Conservation (phyloP, 345 rosid genomes). For the Durio zibethinus region DNA sequence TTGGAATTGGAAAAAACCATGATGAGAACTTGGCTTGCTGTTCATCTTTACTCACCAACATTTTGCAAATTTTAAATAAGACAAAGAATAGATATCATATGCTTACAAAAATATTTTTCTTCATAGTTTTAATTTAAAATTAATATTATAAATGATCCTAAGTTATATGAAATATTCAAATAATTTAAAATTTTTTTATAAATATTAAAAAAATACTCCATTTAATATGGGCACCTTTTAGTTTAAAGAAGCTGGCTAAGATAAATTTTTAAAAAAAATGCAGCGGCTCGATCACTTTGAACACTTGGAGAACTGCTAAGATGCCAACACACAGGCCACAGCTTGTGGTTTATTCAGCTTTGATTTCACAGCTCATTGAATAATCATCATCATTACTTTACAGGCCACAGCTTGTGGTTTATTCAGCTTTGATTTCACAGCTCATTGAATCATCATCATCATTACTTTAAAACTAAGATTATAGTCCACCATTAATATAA, state of each 20-base stretch:
- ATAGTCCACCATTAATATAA: background rate
- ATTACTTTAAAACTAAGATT: constrained; percentile 28
- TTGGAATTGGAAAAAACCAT: background rate
- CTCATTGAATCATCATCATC: constrained; percentile 19
- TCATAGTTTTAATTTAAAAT: too few relatives aligned
- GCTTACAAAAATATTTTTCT: background rate
- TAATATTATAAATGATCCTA: too few relatives aligned
- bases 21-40: constrained; percentile 1
- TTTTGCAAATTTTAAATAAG: background rate
- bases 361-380: constrained; percentile 1
- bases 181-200: too few relatives aligned
- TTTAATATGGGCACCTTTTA: too few relatives aligned
- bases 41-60: background rate
- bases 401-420: background rate
- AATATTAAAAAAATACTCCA: too few relatives aligned
- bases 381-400: constrained; percentile 29
- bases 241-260: too few relatives aligned
- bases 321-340: background rate
- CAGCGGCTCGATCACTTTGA: background rate
- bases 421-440: background rate
- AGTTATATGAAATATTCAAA: too few relatives aligned
- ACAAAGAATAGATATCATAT: background rate
- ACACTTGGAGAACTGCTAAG: background rate
- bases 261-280: too few relatives aligned
- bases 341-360: background rate